Evolutionary conservation across 306 rosid species (phyloP), one percentile per base, ranked within the genome.

Genomic region (Myrica gale): DNA sequence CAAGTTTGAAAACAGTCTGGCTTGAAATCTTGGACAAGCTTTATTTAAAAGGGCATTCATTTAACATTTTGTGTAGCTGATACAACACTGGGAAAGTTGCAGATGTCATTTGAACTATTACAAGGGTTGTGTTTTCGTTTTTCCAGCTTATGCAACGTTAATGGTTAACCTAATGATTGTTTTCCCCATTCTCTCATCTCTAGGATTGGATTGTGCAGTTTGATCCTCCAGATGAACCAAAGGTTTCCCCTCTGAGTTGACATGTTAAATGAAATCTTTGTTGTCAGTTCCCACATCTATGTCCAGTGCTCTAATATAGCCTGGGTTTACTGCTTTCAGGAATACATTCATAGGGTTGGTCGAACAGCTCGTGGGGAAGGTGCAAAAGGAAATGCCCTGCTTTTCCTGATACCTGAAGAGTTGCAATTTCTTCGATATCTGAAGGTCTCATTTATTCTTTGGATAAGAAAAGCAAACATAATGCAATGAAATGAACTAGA

Each of bases 151-250:
- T 54, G 60, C n/a, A 54, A n/a, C 26, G 17, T 54, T 4, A n/a
- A 54, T 19, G 0, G 20, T 54, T 7, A n/a, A 7, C 60, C 26
- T 61, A 32, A 17, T 32, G 45, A 41, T 6, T 63, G 16, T 16
- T 41, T n/a, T 32, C 37, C 37, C 37, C 37, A 2, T 32, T 32
- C 67, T 41, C 57, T 75, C 76, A 51, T 71, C 20, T 88, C 87
- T 80, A 95, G 98, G 98, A 95, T 81, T 95, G 98, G 97, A 92
- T 95, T 86, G 96, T 95, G 90, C 98, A 95, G 83, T 92, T 74
- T 82, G 98, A 95, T 87, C 98, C 98, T 80, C 98, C 98, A 6
- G 98, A 92, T 89, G 96, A 92, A 50, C 98, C 98, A 26, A 95
- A 89, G 97, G 98, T 95, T 4, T 52, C 74, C 32, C 67, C 57